A percentile compares a stretch with the other conserved stretches of the same genome.
phyloP scores from a whole-genome alignment of 305 asterid species.

The Plantago rigida region DNA sequence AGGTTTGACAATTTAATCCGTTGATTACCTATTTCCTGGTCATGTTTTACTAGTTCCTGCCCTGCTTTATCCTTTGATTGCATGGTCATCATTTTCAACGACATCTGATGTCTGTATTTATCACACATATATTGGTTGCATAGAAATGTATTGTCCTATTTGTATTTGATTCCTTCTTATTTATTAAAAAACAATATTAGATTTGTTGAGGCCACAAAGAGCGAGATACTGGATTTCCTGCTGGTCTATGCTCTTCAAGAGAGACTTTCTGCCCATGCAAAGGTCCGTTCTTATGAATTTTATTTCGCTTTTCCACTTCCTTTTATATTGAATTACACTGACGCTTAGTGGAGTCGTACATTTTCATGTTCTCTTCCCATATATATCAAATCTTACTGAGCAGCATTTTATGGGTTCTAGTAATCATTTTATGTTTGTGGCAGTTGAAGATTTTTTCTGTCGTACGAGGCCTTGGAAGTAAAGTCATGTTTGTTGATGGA shows the following conservation, averaged over 20 bases:
- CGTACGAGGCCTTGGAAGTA: constrained; percentile 61
- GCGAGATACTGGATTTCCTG: constrained; percentile 50
- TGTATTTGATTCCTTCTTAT: background rate
- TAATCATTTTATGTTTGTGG: constrained; percentile 27
- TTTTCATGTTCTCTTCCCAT: constrained; percentile 6
- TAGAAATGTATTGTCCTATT: background rate
- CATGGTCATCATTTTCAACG: constrained; percentile 11
- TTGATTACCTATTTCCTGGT: constrained; percentile 12
- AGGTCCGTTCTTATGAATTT: constrained; percentile 43
- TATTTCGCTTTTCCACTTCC: constrained; percentile 19
- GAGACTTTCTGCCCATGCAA: constrained; percentile 50
- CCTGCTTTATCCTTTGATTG: background rate
- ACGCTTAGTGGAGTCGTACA: background rate
- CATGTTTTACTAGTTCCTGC: constrained; percentile 1
- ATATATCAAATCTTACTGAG: constrained; percentile 1
- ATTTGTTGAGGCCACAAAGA: constrained; percentile 54
- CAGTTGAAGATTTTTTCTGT: constrained; percentile 65
- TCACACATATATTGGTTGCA: too few species aligned
- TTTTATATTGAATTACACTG: constrained; percentile 4
- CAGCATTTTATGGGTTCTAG: constrained; percentile 1
- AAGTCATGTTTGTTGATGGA: constrained; percentile 40
- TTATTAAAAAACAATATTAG: constrained; percentile 36
- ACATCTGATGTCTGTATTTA: background rate
- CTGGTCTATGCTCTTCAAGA: constrained; percentile 40
- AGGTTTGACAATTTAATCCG: constrained; percentile 37